These are phyloP conservation scores for Adansonia madagascariensis DNA, from an alignment of 441 rosid genomes.

Conservation along the genomic window DNA sequence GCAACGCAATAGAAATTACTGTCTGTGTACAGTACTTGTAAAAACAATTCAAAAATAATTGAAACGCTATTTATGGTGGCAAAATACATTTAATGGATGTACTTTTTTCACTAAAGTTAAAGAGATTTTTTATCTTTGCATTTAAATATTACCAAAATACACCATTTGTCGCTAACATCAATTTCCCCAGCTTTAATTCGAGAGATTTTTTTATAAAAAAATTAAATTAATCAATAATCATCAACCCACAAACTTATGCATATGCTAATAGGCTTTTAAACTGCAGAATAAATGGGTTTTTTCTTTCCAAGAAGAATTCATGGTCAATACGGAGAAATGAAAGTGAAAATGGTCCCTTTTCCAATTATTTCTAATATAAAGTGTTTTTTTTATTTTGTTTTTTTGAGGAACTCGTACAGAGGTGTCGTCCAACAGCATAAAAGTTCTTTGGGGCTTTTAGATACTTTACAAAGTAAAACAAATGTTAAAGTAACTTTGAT, in stretches of 20 bases:
- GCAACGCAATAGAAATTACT: too few relatives aligned
- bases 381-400: too few relatives aligned
- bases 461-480: neutral
- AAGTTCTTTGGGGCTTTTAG: neutral
- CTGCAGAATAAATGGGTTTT: neutral
- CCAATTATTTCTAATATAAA: too few relatives aligned
- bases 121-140: too few relatives aligned
- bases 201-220: neutral
- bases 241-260: too few relatives aligned
- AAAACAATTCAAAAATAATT: neutral
- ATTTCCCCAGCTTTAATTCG: neutral
- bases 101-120: too few relatives aligned
- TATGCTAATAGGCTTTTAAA: neutral
- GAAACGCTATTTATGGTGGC: too few relatives aligned
- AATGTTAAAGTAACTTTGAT: neutral
- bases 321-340: neutral
- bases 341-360: neutral
- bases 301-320: neutral
- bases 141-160: neutral
- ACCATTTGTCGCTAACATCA: neutral
- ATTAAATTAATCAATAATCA: too few relatives aligned
- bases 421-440: too few relatives aligned
- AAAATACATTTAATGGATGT: too few relatives aligned
- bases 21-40: too few relatives aligned
- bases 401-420: too few relatives aligned